Evolutionary conservation across 2,329 filamentous ascomycete genomes (phyloP), one percentile per base, ranked within the genome.

Genomic region (Didymosphaeria variabile): DNA sequence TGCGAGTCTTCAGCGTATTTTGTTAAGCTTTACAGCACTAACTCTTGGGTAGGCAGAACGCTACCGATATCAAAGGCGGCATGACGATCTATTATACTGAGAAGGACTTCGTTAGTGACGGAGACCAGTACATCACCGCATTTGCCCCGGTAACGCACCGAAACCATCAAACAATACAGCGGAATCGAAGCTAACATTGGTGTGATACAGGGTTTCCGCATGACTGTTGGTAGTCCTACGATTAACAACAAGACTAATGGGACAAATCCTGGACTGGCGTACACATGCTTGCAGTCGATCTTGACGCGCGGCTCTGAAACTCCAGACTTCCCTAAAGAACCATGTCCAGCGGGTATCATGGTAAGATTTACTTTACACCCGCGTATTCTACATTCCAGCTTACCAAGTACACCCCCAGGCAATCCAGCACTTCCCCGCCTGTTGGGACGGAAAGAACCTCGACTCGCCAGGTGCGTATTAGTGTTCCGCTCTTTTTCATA

Each of bases 371-470:
- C n/a, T 8, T 9, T 19, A 17, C 44, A 21, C 38, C 50, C 38
- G 45, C 53, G 6, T 15, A n/a, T 19, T 23, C 13, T 49, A 46
- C 32, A 29, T 29, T 29, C 26, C 26, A 4, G 26, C 26, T 29
- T 29, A 29, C 26, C 6, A 5, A 29, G 4, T 29, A 29, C 26
- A 29, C 6, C 26, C 8, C 32, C 55, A 57, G 15, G 67, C 68
- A 3, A 55, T 55, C 29, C 53, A 55, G n/a, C 53, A 55, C 13
- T 67, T 67, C 57, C 65, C 65, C 17, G 54, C 59, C 2, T 70
- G 67, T 74, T 83, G 81, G 81, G 80, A 83, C 58, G 81, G 81
- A 59, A 77, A 76, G 64, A 82, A 82, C 70, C 51, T 80, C 7
- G 84, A 86, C 67, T 21, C 55, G 69, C 1, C 38, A 40, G 38